phyloP scores from a whole-genome alignment of 2,329 filamentous ascomycete species.

The Blastomyces parvus region DNA sequence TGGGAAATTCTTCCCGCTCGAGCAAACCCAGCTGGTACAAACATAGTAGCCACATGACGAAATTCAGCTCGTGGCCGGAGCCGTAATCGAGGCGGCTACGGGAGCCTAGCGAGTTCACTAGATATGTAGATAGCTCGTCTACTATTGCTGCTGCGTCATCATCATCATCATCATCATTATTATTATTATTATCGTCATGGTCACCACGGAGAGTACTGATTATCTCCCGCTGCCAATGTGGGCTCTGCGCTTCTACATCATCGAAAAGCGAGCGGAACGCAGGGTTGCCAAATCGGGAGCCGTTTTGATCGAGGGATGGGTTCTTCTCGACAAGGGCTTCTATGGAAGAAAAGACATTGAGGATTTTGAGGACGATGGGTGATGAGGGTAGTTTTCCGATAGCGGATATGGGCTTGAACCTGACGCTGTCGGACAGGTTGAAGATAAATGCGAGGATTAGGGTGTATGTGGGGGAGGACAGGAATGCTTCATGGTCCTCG shows the following conservation, averaged over 20 bases:
- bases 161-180: constrained; percentile 12
- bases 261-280: constrained; percentile 74
- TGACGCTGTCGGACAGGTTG: constrained; percentile 70
- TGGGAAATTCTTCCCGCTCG: constrained; percentile 55
- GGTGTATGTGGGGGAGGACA: constrained; percentile 62
- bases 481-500: constrained; percentile 71
- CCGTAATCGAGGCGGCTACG: constrained; percentile 86
- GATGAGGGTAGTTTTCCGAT: constrained; percentile 47
- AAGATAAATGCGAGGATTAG: constrained; percentile 81
- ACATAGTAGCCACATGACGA: constrained; percentile 92
- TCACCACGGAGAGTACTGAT: constrained; percentile 25
- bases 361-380: constrained; percentile 51
- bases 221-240: constrained; percentile 34
- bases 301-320: constrained; percentile 75
- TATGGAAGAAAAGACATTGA: constrained; percentile 60
- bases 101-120: constrained; percentile 78
- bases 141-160: constrained; percentile 39
- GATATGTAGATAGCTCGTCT: constrained; percentile 67
- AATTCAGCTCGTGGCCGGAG: constrained; percentile 94
- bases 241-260: constrained; percentile 32
- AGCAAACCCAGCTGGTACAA: constrained; percentile 70
- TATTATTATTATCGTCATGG: neutral
- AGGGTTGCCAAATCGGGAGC: constrained; percentile 90
- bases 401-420: constrained; percentile 56
- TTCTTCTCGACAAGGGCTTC: constrained; percentile 57